Evolutionary conservation across 495 filamentous ascomycete species (phyloP), one percentile per base, ranked within the genome.

Genomic region (Cercophora sp.): DNA sequence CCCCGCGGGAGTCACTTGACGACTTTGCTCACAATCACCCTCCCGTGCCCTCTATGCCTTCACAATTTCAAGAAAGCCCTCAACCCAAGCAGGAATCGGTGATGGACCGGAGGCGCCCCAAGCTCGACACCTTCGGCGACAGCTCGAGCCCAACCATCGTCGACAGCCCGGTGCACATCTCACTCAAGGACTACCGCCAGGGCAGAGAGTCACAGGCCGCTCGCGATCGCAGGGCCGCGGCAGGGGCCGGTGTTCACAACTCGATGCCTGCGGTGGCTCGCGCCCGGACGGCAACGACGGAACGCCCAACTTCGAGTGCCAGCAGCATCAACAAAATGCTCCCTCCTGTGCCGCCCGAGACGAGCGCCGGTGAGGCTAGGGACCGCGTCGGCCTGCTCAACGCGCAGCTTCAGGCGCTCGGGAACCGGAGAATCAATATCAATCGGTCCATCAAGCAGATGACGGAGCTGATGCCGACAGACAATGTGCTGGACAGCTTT

Each of bases 401-500:
- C 66, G 80, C 84, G 0, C 81, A 81, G 58, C 76, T 85, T 37
- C 78, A 83, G 19, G 77, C 81, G 29, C 77, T 96, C 8, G 74
- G 69, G 2, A 78, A 83, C 54, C 82, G 86, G 26, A 81, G 84
- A 46, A 69, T 76, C 48, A 93, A 89, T 66, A 75, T 94, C 53
- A 75, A 82, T 57, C 85, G 78, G 1, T 79, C 85, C 34, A 84
- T 91, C 56, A 71, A 81, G 53, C 85, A 89, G 67, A 81, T 91
- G 73, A 88, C 82, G 24, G 77, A 80, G 60, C 67, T 81, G 60
- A 79, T 82, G 77, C 77, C 78, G 25, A 73, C 68, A 25, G 78
- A 80, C 60, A 71, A 70, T 45, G 52, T 78, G 36, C 58, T 78
- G 53, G 65, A 72, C 31, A 73, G 68, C 35, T 63, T 59, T 5